Percentiles rank a stretch among this genome's conserved stretches.
Conservation (phyloP, 352 stramenopile genomes). For the Phytophthora agathidicida region DNA sequence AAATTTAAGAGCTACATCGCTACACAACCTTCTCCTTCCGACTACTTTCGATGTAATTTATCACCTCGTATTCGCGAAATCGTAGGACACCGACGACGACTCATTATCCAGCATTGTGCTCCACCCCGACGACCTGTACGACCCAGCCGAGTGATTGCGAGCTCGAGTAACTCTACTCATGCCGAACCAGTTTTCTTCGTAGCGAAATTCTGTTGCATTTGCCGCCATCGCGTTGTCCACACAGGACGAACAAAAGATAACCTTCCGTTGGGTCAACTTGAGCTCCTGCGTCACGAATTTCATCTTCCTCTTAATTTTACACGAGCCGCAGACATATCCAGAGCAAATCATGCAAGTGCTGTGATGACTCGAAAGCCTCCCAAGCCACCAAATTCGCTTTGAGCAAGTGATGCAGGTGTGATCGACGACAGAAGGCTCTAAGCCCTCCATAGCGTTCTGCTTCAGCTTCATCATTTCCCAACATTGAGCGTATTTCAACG, state of each 20-base stretch:
- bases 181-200: constrained; percentile 2
- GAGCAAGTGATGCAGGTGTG: constrained; percentile 32
- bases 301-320: constrained; percentile 40
- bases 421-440: constrained; percentile 8
- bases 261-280: constrained; percentile 38
- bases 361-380: constrained; percentile 8
- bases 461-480: constrained; percentile 43
- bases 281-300: constrained; percentile 39
- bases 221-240: constrained; percentile 24
- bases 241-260: constrained; percentile 43
- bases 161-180: not conserved
- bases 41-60: too few species aligned
- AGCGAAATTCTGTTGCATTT: constrained; percentile 20
- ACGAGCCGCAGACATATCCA: constrained; percentile 33
- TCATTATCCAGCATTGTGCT: constrained; percentile 23
- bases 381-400: constrained; percentile 24
- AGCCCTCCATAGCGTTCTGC: constrained; percentile 28
- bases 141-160: constrained; percentile 1
- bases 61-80: constrained; percentile 34
- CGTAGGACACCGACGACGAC: constrained; percentile 11
- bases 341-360: constrained; percentile 43
- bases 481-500: constrained; percentile 32
- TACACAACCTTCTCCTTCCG: too few species aligned
- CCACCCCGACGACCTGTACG: constrained; percentile 16
- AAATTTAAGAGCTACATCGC: too few species aligned